Percentiles rank a stretch among this genome's conserved stretches.
phyloP scores from a whole-genome alignment of 208 protist species.

The Lotmaria passim region DNA sequence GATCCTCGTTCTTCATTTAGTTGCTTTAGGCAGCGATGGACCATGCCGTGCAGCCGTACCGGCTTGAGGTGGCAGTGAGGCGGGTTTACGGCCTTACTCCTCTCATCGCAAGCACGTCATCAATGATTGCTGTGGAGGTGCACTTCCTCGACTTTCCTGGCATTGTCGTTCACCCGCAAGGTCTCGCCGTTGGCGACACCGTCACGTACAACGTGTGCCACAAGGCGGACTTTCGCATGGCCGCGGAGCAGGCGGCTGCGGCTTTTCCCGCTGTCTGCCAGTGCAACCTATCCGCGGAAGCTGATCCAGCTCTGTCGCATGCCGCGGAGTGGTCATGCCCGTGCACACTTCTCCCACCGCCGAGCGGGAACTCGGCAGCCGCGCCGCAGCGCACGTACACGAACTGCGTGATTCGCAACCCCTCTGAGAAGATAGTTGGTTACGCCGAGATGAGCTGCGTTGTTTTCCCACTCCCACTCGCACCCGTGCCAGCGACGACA shows the following conservation, averaged over 20 bases:
- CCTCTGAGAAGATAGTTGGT: slow-evolving; percentile 54
- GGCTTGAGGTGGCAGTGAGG: slow-evolving; percentile 78
- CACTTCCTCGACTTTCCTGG: slow-evolving; percentile 75
- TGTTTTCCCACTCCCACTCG: slow-evolving; percentile 47
- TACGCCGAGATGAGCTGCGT: slow-evolving; percentile 83
- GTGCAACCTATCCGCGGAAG: slow-evolving; percentile 37
- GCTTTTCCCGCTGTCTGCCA: slow-evolving; percentile 64
- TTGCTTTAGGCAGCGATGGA: slow-evolving; percentile 10
- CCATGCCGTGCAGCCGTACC: slow-evolving; percentile 36
- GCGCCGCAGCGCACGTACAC: slow-evolving; percentile 31
- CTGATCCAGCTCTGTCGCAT: background rate
- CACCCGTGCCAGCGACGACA: too few relatives aligned
- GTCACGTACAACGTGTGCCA: slow-evolving; percentile 81
- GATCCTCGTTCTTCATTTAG: background rate
- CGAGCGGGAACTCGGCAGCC: background rate
- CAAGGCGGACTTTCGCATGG: slow-evolving; percentile 78
- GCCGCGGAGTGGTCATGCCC: slow-evolving; percentile 21
- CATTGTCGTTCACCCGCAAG: slow-evolving; percentile 64
- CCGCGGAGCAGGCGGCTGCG: slow-evolving; percentile 30
- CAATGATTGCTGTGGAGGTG: slow-evolving; percentile 43
- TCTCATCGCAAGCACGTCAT: slow-evolving; percentile 12
- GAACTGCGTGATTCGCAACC: slow-evolving; percentile 57
- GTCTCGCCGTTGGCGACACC: slow-evolving; percentile 22
- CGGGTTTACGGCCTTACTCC: slow-evolving; percentile 55
- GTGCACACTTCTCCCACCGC: slow-evolving; percentile 8